Percentiles rank a stretch among this genome's conserved stretches.
Conservation (phyloP, 2,329 filamentous ascomycete species). For the Celoporthe dispersa region DNA sequence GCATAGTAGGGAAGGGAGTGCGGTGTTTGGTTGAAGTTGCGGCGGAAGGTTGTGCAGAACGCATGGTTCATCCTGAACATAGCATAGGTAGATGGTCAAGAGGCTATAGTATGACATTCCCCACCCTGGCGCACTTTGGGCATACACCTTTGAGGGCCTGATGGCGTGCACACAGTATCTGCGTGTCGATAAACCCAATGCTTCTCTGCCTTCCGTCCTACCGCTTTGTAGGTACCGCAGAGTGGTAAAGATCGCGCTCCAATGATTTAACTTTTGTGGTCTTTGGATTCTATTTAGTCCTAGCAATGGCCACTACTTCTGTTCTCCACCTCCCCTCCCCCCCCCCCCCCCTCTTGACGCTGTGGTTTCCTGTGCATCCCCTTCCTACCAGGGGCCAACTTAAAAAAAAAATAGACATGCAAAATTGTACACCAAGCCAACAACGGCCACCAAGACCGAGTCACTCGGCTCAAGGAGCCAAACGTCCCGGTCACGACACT, state of each 20-base stretch:
- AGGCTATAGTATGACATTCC: background rate
- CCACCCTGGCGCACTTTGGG: background rate
- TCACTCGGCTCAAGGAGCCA: background rate
- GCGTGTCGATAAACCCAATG: background rate
- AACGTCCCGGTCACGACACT: background rate
- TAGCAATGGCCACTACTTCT: background rate
- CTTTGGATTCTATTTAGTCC: background rate
- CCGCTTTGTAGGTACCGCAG: background rate
- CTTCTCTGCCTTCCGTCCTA: background rate
- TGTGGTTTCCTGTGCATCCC: background rate
- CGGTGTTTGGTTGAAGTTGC: conserved; percentile 4
- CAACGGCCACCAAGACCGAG: background rate
- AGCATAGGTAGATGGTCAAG: background rate
- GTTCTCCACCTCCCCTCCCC: background rate
- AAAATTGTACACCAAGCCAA: background rate
- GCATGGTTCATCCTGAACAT: background rate
- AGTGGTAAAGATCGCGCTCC: background rate
- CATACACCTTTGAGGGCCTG: background rate
- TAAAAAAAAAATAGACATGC: background rate
- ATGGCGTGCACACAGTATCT: background rate
- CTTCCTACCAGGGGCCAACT: background rate
- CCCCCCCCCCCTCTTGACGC: no score
- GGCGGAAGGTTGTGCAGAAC: background rate
- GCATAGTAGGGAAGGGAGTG: conserved; percentile 27
- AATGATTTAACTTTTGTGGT: conserved; percentile 7